phyloP scores from a whole-genome alignment of 768 basidiomycete species.

The Lactarius deliciosus region DNA sequence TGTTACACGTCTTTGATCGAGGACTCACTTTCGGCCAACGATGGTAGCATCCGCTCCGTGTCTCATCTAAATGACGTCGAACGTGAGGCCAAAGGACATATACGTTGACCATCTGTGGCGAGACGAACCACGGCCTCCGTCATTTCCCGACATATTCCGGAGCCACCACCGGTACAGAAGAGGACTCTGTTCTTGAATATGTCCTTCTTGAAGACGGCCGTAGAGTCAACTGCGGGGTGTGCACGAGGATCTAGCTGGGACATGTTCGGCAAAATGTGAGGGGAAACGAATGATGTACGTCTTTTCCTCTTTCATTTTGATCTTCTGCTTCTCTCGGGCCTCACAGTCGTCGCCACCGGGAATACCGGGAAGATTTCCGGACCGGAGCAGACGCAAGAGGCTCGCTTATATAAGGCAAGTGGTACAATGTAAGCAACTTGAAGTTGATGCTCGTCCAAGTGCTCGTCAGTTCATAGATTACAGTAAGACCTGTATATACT shows the following conservation, averaged over 20 bases:
- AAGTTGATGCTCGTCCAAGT: too few relatives aligned
- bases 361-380: not conserved
- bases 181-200: slow-evolving; percentile 90
- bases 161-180: slow-evolving; percentile 89
- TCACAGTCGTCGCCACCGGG: not conserved
- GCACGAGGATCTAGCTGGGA: slow-evolving; percentile 40
- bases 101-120: not conserved
- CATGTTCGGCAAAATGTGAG: slow-evolving; percentile 35
- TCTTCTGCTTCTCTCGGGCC: not conserved
- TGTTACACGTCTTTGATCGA: slow-evolving; percentile 5
- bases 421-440: too few relatives aligned
- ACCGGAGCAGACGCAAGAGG: not conserved
- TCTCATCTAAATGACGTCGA: slow-evolving; percentile 53
- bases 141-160: slow-evolving; percentile 91
- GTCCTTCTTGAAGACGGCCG: slow-evolving; percentile 67
- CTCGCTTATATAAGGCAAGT: too few relatives aligned
- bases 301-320: not conserved
- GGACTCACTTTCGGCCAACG: slow-evolving; percentile 78
- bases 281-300: not conserved
- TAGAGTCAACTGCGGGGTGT: slow-evolving; percentile 52
- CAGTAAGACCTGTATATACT: not conserved
- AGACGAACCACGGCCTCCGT: slow-evolving; percentile 72
- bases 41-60: slow-evolving; percentile 83
- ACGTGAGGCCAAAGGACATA: not conserved
- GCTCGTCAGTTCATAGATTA: too few relatives aligned